These are phyloP conservation scores for Diospyros kaki DNA, from an alignment of 148 eudicot species.

Conservation along the genomic window DNA sequence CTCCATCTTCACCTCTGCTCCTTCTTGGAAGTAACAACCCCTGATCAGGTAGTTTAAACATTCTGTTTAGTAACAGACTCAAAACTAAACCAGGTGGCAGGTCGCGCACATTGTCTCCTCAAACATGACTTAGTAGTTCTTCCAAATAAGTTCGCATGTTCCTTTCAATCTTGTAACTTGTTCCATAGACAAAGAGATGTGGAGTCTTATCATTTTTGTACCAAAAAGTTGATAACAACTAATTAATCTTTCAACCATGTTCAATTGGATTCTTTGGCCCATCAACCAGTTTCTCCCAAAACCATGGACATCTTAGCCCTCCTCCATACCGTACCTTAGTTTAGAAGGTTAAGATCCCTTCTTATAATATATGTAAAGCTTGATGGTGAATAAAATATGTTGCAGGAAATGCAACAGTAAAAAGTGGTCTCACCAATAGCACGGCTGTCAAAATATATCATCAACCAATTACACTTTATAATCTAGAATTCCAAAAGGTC, in stretches of 20 bases:
- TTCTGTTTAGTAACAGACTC: neutral
- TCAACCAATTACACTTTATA: neutral
- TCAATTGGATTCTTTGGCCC: neutral
- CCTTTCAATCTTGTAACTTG: neutral
- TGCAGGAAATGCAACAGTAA: too few relatives aligned
- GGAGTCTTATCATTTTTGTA: neutral
- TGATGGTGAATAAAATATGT: too few relatives aligned
- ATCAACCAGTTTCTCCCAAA: slow-evolving; percentile 4
- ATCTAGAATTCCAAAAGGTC: neutral
- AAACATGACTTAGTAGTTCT: neutral
- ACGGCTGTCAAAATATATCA: neutral
- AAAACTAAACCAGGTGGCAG: neutral
- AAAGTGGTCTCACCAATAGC: neutral
- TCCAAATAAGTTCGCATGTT: neutral
- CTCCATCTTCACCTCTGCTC: slow-evolving; percentile 55
- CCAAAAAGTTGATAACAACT: neutral
- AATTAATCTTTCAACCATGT: neutral
- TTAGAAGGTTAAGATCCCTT: neutral
- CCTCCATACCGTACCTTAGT: neutral
- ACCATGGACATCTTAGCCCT: neutral
- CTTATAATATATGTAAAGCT: neutral
- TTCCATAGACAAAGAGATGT: neutral
- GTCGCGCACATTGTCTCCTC: neutral
- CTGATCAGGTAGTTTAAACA: slow-evolving; percentile 27
- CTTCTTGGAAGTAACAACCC: slow-evolving; percentile 92